Conservation (phyloP, 192 early-diverging fungal species). For the Coemansia sp. region DNA sequence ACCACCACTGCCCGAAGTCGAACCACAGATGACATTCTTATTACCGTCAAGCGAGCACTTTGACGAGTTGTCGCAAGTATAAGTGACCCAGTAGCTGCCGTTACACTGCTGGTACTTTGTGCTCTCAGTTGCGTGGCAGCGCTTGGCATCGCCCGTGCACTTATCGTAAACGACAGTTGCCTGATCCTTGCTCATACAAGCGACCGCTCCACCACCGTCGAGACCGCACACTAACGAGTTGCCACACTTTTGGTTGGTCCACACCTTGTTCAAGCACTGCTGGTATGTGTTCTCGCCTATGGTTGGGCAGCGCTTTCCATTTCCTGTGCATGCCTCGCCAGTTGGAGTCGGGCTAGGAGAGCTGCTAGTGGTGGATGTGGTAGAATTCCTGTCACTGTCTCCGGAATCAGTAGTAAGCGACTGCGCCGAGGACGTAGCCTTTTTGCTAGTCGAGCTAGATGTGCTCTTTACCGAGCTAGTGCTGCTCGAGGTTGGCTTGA, state of each 20-base stretch:
- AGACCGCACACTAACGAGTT: constrained; percentile 32
- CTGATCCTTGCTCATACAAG: constrained; percentile 40
- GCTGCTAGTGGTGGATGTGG: not conserved
- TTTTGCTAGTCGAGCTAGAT: constrained; percentile 4
- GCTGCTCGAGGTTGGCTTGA: constrained; percentile 5
- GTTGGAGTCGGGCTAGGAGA: constrained; percentile 26
- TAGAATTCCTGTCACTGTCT: not conserved
- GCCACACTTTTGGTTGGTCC: constrained; percentile 36
- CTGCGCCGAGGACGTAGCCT: not conserved
- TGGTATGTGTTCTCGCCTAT: constrained; percentile 20
- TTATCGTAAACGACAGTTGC: constrained; percentile 21
- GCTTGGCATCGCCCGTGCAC: constrained; percentile 32
- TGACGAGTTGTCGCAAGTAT: constrained; percentile 16
- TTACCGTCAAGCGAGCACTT: constrained; percentile 24
- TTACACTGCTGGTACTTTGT: constrained; percentile 49
- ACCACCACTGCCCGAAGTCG: not conserved
- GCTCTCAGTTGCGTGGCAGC: constrained; percentile 23
- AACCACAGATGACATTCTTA: constrained; percentile 30
- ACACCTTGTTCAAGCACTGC: constrained; percentile 31
- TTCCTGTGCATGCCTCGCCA: constrained; percentile 32
- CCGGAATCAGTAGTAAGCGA: not conserved
- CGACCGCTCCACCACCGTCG: constrained; percentile 21
- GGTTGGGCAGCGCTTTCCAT: constrained; percentile 27
- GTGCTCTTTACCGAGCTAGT: not conserved
- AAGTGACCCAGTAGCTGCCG: constrained; percentile 36